These are phyloP conservation scores for Lolium rigidum DNA, from an alignment of 176 grass and related monocot genomes.

Conservation along the genomic window DNA sequence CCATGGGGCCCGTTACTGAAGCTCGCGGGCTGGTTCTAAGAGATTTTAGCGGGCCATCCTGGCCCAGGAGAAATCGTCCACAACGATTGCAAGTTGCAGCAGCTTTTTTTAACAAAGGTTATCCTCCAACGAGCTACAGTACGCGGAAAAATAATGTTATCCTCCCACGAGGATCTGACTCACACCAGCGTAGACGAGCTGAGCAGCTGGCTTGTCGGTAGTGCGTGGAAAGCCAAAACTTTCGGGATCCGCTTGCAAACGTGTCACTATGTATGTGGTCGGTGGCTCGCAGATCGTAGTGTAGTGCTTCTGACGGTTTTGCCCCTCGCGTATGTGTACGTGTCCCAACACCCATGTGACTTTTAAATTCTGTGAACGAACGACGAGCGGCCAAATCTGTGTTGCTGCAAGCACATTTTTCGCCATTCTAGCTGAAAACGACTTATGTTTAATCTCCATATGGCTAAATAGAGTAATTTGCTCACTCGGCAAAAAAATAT, in stretches of 20 bases:
- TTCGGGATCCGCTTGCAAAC: conserved; percentile 14
- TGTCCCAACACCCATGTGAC: no score
- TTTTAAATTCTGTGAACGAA: no score
- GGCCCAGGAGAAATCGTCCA: background rate
- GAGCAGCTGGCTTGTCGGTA: background rate
- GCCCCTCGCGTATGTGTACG: no score
- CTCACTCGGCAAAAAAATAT: no score
- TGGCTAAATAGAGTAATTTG: no score
- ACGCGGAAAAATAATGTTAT: no score
- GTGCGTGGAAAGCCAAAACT: background rate
- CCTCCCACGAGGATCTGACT: conserved; percentile 7
- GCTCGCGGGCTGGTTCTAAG: no score
- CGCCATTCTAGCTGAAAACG: no score
- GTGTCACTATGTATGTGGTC: background rate
- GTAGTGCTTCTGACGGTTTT: no score
- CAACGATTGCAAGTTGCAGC: background rate
- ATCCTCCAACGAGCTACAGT: background rate
- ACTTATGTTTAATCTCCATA: no score
- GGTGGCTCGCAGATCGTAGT: background rate
- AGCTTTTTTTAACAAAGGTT: background rate
- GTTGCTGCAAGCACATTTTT: no score
- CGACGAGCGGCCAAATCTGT: no score
- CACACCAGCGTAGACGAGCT: background rate
- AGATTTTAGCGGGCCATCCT: background rate
- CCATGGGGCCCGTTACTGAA: background rate